Conservation (phyloP, 1,284 basidiomycete genomes). For the Spongiforma sp. region DNA sequence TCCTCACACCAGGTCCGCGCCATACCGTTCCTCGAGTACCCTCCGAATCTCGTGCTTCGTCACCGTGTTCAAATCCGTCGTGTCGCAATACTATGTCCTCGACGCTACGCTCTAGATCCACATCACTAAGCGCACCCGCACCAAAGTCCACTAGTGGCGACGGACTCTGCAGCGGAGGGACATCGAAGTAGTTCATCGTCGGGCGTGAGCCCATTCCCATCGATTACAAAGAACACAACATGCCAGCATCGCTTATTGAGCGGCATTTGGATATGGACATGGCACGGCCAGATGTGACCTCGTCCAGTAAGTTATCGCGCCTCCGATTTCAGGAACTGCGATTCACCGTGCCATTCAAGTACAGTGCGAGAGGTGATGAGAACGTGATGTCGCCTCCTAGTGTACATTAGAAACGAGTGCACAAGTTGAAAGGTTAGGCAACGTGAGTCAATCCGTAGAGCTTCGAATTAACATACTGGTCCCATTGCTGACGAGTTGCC, state of each 20-base stretch:
- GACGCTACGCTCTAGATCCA: constrained; percentile 76
- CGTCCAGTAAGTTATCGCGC: too few species aligned
- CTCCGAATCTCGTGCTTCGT: constrained; percentile 90
- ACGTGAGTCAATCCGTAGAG: too few species aligned
- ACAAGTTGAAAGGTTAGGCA: too few species aligned
- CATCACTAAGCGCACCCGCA: constrained; percentile 59
- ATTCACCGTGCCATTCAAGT: too few species aligned
- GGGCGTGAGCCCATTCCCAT: constrained; percentile 69
- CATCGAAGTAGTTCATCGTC: constrained; percentile 75
- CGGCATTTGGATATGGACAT: constrained; percentile 59
- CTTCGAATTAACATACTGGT: too few species aligned
- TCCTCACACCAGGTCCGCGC: constrained; percentile 72
- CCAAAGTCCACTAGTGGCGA: constrained; percentile 50
- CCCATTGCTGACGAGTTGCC: too few species aligned
- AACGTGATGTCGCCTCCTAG: too few species aligned
- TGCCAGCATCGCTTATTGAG: constrained; percentile 43
- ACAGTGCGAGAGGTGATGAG: too few species aligned
- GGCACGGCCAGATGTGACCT: constrained; percentile 78
- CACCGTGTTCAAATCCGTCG: constrained; percentile 85
- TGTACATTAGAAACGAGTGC: too few species aligned
- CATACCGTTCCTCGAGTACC: constrained; percentile 80
- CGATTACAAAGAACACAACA: constrained; percentile 61
- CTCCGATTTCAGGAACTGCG: too few species aligned
- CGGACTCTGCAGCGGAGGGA: constrained; percentile 58
- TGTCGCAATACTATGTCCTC: constrained; percentile 71